These are phyloP conservation scores for Eimeria zaria DNA, from an alignment of 169 alveolate genomes.

Conservation along the genomic window DNA sequence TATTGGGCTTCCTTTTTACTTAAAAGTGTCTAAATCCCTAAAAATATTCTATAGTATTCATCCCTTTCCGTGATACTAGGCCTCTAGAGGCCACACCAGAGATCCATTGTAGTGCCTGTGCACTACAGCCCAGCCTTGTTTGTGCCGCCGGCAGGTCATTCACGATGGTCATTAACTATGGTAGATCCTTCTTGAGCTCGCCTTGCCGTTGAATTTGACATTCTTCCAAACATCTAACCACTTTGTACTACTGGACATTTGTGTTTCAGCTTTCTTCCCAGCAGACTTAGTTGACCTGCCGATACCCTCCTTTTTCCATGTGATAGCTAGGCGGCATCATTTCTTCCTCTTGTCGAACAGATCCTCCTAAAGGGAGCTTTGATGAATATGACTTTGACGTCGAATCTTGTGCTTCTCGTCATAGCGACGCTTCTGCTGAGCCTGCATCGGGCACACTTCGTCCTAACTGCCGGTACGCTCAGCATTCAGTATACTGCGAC, in stretches of 20 bases:
- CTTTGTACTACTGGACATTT: neutral
- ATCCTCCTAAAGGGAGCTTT: neutral
- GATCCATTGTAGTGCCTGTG: too few relatives aligned
- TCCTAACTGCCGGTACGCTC: constrained; percentile 31
- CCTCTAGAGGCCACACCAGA: too few relatives aligned
- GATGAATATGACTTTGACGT: neutral
- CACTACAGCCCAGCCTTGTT: too few relatives aligned
- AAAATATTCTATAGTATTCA: too few relatives aligned
- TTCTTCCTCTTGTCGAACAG: neutral
- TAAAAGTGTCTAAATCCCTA: too few relatives aligned
- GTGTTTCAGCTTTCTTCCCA: constrained; percentile 7
- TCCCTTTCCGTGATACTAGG: too few relatives aligned
- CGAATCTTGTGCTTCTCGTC: neutral
- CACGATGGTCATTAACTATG: neutral
- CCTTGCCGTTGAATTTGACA: neutral
- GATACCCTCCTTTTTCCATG: neutral
- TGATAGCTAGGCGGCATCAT: neutral
- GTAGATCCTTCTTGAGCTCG: neutral
- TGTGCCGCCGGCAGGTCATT: neutral
- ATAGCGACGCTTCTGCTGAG: constrained; percentile 5
- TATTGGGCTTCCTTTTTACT: too few relatives aligned
- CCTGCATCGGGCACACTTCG: constrained; percentile 8
- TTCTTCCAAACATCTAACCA: neutral
- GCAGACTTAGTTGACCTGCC: constrained; percentile 17
- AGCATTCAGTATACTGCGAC: neutral